phyloP scores from a whole-genome alignment of 495 filamentous ascomycete species.

The Aspergillus heteromorphus region DNA sequence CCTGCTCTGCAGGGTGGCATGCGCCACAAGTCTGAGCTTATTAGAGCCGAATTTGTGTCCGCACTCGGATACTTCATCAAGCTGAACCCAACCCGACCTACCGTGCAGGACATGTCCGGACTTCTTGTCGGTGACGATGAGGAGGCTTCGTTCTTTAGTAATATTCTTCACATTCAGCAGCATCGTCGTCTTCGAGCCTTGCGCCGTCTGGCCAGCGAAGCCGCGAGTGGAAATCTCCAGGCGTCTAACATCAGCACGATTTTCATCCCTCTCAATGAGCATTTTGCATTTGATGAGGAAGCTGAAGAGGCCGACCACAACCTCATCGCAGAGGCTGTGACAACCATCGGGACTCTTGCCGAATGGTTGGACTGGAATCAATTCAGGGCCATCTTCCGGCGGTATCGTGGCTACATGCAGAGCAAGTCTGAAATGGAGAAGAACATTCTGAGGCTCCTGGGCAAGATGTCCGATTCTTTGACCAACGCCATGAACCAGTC shows the following conservation, averaged over 20 bases:
- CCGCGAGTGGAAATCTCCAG: constrained; percentile 53
- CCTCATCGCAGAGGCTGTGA: constrained; percentile 73
- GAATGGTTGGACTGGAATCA: constrained; percentile 86
- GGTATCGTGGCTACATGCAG: constrained; percentile 72
- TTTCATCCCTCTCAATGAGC: constrained; percentile 86
- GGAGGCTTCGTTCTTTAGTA: constrained; percentile 89
- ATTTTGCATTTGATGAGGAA: constrained; percentile 79
- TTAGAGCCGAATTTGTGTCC: constrained; percentile 72
- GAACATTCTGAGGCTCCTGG: constrained; percentile 75
- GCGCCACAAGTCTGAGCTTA: constrained; percentile 71
- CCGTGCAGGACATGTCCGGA: constrained; percentile 67
- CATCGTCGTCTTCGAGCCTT: constrained; percentile 81
- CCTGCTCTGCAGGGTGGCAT: constrained; percentile 71
- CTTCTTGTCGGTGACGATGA: constrained; percentile 74
- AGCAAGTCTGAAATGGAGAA: constrained; percentile 81
- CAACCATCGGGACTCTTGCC: constrained; percentile 65
- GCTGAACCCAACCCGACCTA: constrained; percentile 58
- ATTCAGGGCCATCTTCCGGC: constrained; percentile 72
- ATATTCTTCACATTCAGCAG: constrained; percentile 85
- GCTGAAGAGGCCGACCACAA: constrained; percentile 78
- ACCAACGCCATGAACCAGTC: constrained; percentile 44
- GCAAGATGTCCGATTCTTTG: constrained; percentile 72
- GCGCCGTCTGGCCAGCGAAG: constrained; percentile 63
- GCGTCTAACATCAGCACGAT: constrained; percentile 77
- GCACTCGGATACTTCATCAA: constrained; percentile 74